A percentile compares a stretch with the other conserved stretches of the same genome.
Evolutionary conservation across 2,329 filamentous ascomycete genomes (phyloP).

Genomic region (Aspergillus spinulosporus): DNA sequence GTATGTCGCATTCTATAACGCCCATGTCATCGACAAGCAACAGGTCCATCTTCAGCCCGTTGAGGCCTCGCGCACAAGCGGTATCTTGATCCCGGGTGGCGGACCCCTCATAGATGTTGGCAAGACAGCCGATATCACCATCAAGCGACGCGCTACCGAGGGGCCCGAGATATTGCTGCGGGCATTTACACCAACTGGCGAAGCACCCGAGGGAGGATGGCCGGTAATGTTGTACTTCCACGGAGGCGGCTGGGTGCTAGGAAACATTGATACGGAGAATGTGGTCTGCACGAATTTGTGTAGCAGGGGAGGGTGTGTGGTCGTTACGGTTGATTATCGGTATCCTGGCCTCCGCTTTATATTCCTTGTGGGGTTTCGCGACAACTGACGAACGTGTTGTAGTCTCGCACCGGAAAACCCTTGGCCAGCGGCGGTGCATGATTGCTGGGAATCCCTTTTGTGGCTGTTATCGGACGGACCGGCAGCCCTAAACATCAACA

Average conservation of each 20-base stretch:
- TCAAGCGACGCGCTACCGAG: constrained; percentile 47
- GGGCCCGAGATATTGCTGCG: constrained; percentile 53
- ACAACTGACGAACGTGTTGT: not conserved
- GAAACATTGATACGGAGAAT: constrained; percentile 60
- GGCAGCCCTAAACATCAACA: constrained; percentile 44
- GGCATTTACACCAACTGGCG: constrained; percentile 53
- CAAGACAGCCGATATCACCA: constrained; percentile 47
- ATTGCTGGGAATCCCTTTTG: constrained; percentile 57
- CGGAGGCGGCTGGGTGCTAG: constrained; percentile 61
- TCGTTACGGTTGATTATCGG: constrained; percentile 58
- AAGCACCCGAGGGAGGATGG: constrained; percentile 51
- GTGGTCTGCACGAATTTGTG: constrained; percentile 58
- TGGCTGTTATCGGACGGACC: constrained; percentile 46
- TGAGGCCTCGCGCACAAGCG: constrained; percentile 52
- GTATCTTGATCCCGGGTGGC: constrained; percentile 55
- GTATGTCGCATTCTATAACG: constrained; percentile 56
- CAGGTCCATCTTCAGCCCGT: constrained; percentile 59
- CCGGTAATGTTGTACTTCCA: constrained; percentile 59
- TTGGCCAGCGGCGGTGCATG: constrained; percentile 58
- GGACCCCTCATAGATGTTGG: constrained; percentile 53
- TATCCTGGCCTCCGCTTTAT: constrained; percentile 25
- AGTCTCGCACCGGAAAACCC: constrained; percentile 59
- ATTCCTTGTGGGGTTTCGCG: not conserved
- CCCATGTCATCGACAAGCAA: constrained; percentile 52
- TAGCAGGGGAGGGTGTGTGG: constrained; percentile 51